Evolutionary conservation across 768 basidiomycete species (phyloP).

Genomic region (Kwoniella heveanensis): DNA sequence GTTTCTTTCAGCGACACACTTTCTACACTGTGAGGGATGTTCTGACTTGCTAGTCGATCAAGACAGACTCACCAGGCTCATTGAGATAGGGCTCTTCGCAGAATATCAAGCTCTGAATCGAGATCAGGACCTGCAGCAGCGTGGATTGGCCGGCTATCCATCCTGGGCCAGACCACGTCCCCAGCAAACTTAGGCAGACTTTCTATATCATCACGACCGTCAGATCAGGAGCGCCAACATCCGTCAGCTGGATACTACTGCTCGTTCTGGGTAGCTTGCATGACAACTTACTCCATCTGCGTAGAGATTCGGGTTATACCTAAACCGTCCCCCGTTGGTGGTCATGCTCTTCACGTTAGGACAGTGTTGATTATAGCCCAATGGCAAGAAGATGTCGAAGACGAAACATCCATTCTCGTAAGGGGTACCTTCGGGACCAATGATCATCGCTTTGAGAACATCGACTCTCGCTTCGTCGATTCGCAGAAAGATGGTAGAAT

Average conservation of each 20-base stretch:
- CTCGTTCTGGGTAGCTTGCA: not conserved
- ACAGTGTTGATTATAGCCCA: slow-evolving; percentile 80
- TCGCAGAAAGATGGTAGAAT: slow-evolving; percentile 83
- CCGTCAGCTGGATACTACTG: not conserved
- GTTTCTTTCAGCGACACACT: not conserved
- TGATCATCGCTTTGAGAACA: slow-evolving; percentile 57
- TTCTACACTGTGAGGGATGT: not conserved
- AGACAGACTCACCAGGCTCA: slow-evolving; percentile 69
- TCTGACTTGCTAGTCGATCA: not conserved
- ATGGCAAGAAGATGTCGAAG: slow-evolving; percentile 86
- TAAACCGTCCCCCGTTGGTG: slow-evolving; percentile 54
- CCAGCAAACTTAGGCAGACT: slow-evolving; percentile 86
- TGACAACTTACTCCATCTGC: slow-evolving; percentile 59
- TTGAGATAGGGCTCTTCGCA: slow-evolving; percentile 93
- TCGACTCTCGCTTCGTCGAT: slow-evolving; percentile 71
- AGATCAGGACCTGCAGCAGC: slow-evolving; percentile 84
- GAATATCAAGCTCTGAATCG: slow-evolving; percentile 94
- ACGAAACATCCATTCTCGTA: slow-evolving; percentile 83
- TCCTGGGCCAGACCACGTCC: slow-evolving; percentile 91
- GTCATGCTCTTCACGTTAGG: slow-evolving; percentile 73
- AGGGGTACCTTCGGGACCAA: slow-evolving; percentile 92
- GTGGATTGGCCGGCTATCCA: slow-evolving; percentile 91
- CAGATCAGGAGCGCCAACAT: too few relatives aligned
- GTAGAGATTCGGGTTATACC: slow-evolving; percentile 94
- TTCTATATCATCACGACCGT: slow-evolving; percentile 60